phyloP scores from a whole-genome alignment of 331 rosid species.

The Ulmus americana region DNA sequence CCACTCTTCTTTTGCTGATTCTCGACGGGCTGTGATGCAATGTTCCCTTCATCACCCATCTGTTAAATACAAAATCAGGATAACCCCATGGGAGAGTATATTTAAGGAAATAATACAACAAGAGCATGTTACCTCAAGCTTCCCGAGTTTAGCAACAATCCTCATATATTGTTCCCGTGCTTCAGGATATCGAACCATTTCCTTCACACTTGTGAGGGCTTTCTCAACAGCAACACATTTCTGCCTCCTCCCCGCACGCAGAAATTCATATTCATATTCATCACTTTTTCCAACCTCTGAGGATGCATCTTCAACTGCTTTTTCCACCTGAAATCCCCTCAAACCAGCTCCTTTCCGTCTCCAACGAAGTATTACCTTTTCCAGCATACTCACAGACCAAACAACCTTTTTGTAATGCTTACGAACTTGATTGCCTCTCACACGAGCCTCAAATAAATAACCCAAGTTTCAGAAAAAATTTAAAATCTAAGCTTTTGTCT shows the following conservation, averaged over 20 bases:
- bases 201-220: constrained; percentile 59
- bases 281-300: constrained; percentile 33
- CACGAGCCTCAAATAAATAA: constrained; percentile 48
- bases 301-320: constrained; percentile 28
- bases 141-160: constrained; percentile 39
- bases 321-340: constrained; percentile 53
- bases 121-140: constrained; percentile 34
- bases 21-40: constrained; percentile 1
- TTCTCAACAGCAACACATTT: constrained; percentile 56
- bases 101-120: not conserved
- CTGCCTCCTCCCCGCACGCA: constrained; percentile 55
- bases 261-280: constrained; percentile 64
- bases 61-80: not conserved
- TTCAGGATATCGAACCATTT: constrained; percentile 56
- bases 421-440: constrained; percentile 71
- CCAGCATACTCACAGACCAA: constrained; percentile 71
- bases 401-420: constrained; percentile 56
- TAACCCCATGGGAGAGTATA: not conserved
- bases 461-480: constrained; percentile 7
- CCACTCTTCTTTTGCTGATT: not conserved
- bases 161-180: constrained; percentile 64
- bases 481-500: not conserved
- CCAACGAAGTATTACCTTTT: constrained; percentile 74
- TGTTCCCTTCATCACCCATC: constrained; percentile 21
- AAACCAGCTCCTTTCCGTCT: constrained; percentile 58